Conservation (phyloP, 2,329 filamentous ascomycete genomes). For the Salinomyces thailandicus region DNA sequence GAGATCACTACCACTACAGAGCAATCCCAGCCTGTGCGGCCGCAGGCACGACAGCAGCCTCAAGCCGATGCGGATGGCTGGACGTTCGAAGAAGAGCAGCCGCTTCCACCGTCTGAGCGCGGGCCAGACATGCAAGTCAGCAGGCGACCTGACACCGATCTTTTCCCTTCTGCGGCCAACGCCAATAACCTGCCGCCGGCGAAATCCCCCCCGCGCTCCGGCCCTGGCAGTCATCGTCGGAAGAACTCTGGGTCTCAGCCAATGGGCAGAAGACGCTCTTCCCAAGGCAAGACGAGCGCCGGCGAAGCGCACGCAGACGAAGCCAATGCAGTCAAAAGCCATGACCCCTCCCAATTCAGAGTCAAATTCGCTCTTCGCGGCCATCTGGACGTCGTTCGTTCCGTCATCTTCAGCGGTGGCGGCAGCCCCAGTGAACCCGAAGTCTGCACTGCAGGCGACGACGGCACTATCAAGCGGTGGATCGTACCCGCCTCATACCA, state of each 20-base stretch:
- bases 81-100: constrained; percentile 73
- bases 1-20: constrained; percentile 40
- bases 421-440: constrained; percentile 93
- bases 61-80: constrained; percentile 57
- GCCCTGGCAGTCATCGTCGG: constrained; percentile 59
- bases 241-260: constrained; percentile 56
- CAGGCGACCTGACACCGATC: constrained; percentile 70
- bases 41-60: constrained; percentile 9
- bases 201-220: constrained; percentile 64
- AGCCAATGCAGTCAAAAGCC: constrained; percentile 9
- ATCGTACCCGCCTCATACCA: constrained; percentile 70
- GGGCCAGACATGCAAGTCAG: constrained; percentile 45
- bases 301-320: constrained; percentile 35
- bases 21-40: constrained; percentile 9
- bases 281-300: constrained; percentile 45
- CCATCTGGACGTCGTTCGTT: constrained; percentile 85
- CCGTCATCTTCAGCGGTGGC: constrained; percentile 92
- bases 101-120: no score
- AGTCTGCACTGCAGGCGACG: constrained; percentile 90
- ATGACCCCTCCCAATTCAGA: constrained; percentile 73
- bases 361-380: constrained; percentile 84
- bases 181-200: constrained; percentile 52
- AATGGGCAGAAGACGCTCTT: constrained; percentile 56
- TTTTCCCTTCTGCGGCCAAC: constrained; percentile 65
- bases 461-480: constrained; percentile 93